Percentiles rank a stretch among this genome's conserved stretches.
Evolutionary conservation across 192 early-diverging fungal species (phyloP).

Genomic region (Globomyces pollinis-pini): DNA sequence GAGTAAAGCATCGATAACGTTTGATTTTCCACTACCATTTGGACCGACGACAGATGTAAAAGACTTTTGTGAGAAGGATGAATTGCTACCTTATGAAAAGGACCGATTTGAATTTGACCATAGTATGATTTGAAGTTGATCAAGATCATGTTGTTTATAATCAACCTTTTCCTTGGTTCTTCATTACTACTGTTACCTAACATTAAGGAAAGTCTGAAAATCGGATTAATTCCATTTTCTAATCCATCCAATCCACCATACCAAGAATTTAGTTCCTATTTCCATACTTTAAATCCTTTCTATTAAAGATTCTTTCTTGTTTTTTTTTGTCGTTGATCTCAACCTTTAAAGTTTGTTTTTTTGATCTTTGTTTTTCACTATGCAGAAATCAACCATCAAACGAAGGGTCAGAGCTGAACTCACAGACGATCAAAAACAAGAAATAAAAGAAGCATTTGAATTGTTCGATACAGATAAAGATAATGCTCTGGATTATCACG

Average conservation of each 20-base stretch:
- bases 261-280: too few relatives aligned
- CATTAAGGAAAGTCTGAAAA: not conserved
- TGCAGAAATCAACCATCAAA: constrained; percentile 28
- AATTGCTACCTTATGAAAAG: constrained; percentile 84
- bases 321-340: not conserved
- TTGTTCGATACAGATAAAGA: constrained; percentile 94
- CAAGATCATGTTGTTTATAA: constrained; percentile 79
- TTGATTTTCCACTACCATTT: constrained; percentile 97
- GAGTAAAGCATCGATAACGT: constrained; percentile 93
- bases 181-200: not conserved
- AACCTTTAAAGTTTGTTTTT: not conserved
- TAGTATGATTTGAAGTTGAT: constrained; percentile 96
- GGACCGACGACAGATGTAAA: constrained; percentile 86
- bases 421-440: constrained; percentile 74
- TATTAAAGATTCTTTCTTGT: not conserved
- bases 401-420: constrained; percentile 33
- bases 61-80: constrained; percentile 40
- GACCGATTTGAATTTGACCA: constrained; percentile 84
- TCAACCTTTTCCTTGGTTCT: constrained; percentile 30
- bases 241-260: too few relatives aligned
- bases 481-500: constrained; percentile 67
- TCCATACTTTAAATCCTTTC: not conserved
- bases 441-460: constrained; percentile 94
- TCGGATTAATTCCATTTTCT: not conserved
- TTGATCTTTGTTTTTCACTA: not conserved